Evolutionary conservation across 1,139 yeast species (phyloP), one percentile per base, ranked within the genome.

Genomic region (Geotrichum cucujoidarum): DNA sequence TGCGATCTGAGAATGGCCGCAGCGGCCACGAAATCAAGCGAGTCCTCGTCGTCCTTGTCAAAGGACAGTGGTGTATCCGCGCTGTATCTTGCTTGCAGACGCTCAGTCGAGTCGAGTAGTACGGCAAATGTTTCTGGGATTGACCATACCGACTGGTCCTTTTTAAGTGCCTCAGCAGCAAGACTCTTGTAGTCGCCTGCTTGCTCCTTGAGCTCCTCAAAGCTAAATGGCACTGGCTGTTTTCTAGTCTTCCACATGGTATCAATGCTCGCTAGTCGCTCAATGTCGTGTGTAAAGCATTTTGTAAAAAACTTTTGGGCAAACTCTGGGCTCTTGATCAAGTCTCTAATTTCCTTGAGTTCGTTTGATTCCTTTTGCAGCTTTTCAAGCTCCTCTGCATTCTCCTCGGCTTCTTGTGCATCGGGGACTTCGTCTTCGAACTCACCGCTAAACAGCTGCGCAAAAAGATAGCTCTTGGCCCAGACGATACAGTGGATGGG

Each of bases 401-500:
- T 64, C 22, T 61, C 66, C 5, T 52, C 57, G 27, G 53, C 53
- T 14, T 51, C 56, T 24, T 75, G 74, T 40, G 74, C 71, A 60
- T 81, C 83, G 2, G 84, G 38, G 2, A 16, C 79, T 45, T 81
- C 82, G 25, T 72, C 72, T 20, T 65, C 71, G 2, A 66, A 64
- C 32, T 73, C 72, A 33, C 58, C 61, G 22, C 72, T 90, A 65
- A 89, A 92, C 47, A 94, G 70, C 62, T 89, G 95, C 34, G 78
- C 74, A 61, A 90, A 89, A 47, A 94, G 68, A 62, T 87, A 94
- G 59, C 85, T 88, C 61, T 94, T 94, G 13, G 97, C 95, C 98
- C 99, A 94, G 0, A 95, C 95, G 36, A 94, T 83, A 63, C 97
- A 88, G 62, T 94, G 99, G 8, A 92, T 83, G 0, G 97, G 97